A percentile compares a stretch with the other conserved stretches of the same genome.
These are phyloP conservation scores for Fusarium proliferatum DNA, from an alignment of 2,329 filamentous ascomycete genomes.

Conservation along the genomic window DNA sequence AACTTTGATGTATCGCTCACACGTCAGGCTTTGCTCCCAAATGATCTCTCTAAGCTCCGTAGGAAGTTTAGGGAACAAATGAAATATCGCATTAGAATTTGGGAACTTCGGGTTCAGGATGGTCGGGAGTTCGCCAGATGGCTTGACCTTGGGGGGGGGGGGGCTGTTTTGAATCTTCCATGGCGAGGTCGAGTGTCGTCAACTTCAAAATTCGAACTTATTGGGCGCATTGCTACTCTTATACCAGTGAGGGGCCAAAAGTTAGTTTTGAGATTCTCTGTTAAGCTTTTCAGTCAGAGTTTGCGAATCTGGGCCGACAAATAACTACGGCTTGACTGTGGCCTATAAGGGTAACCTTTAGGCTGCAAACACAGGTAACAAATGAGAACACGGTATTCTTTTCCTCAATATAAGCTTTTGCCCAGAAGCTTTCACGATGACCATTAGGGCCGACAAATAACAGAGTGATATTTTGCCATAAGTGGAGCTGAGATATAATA, in stretches of 20 bases:
- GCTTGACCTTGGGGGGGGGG: too few relatives aligned
- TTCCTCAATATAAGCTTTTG: too few relatives aligned
- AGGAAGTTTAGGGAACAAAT: not conserved
- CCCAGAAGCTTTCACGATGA: too few relatives aligned
- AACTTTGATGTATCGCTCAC: not conserved
- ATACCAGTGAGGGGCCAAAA: rapidly evolving
- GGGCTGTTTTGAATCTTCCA: not conserved
- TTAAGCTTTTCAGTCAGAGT: not conserved
- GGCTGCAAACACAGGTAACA: too few relatives aligned
- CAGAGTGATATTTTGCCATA: not conserved
- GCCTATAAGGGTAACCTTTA: too few relatives aligned
- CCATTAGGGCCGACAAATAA: not conserved
- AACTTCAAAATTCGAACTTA: rapidly evolving
- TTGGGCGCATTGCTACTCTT: not conserved
- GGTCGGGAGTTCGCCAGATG: not conserved
- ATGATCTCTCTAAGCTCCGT: not conserved
- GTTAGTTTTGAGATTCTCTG: not conserved
- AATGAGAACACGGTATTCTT: too few relatives aligned
- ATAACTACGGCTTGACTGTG: not conserved
- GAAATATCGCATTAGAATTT: not conserved
- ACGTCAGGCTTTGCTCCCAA: not conserved
- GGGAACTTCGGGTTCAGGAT: rapidly evolving
- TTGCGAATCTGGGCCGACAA: not conserved
- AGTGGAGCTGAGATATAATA: too few relatives aligned
- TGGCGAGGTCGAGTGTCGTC: rapidly evolving